A percentile compares a stretch with the other conserved stretches of the same genome.
These are phyloP conservation scores for Leccinum olivaceopallidum DNA, from an alignment of 768 basidiomycete species.

Conservation along the genomic window DNA sequence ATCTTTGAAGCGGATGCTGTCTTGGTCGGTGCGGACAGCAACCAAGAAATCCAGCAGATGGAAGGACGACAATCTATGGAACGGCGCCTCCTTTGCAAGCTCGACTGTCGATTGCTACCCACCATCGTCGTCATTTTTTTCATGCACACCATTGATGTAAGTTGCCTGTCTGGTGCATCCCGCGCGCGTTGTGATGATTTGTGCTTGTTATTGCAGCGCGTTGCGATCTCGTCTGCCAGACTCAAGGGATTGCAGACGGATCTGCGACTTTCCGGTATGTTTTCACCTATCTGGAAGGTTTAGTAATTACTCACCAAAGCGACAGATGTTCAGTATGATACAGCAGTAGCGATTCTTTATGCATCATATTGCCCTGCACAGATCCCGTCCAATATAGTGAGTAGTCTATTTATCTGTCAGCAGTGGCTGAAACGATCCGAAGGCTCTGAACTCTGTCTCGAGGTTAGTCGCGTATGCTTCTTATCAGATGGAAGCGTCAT, in stretches of 20 bases:
- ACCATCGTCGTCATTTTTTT: not conserved
- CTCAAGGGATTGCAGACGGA: constrained; percentile 1
- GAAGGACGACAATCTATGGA: not conserved
- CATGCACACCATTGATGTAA: not conserved
- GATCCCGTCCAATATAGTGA: not conserved
- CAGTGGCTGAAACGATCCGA: not conserved
- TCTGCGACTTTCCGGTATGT: not conserved
- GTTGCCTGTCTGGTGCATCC: not conserved
- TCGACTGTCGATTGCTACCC: not conserved
- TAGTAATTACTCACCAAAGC: not conserved
- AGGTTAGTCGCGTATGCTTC: not conserved
- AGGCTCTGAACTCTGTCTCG: not conserved
- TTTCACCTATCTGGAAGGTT: not conserved
- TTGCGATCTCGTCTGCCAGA: not conserved
- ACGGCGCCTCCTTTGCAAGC: not conserved
- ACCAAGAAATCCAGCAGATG: not conserved
- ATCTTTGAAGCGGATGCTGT: not conserved
- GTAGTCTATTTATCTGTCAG: not conserved
- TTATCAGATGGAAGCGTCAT: not conserved
- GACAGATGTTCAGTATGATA: constrained; percentile 1
- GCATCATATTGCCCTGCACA: constrained; percentile 1
- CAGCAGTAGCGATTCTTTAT: not conserved
- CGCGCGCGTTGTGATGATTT: not conserved
- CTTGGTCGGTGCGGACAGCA: not conserved
- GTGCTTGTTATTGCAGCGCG: not conserved